Evolutionary conservation across 305 asterid genomes (phyloP).

Genomic region (Fraxinus nigra): DNA sequence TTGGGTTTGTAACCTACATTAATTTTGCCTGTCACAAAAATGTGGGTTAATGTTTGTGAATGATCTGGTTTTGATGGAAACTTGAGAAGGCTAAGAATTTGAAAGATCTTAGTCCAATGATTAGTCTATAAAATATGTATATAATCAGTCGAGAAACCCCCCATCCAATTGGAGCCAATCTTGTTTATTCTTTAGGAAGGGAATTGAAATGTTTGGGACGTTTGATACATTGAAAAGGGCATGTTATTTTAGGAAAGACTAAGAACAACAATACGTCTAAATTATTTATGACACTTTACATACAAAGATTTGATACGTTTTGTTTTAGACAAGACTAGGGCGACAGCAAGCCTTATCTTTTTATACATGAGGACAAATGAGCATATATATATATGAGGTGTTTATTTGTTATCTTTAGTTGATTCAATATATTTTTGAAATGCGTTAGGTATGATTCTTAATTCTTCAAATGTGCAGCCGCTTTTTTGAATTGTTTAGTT

Average conservation of each 20-base stretch:
- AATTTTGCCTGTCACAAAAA: background rate
- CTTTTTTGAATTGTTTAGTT: background rate
- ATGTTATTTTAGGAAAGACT: background rate
- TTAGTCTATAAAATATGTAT: background rate
- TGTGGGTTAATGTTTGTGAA: background rate
- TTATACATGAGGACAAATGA: background rate
- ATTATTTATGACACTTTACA: background rate
- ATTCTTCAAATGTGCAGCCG: background rate
- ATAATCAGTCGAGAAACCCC: background rate
- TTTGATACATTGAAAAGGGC: background rate
- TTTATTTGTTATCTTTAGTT: background rate
- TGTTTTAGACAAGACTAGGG: background rate
- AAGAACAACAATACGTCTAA: background rate
- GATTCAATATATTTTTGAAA: background rate
- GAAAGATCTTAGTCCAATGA: background rate
- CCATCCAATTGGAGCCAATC: background rate
- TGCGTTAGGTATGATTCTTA: background rate
- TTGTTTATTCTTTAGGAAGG: background rate
- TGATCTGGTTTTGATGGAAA: background rate
- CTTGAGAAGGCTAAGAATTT: background rate
- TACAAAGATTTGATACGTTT: background rate
- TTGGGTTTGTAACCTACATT: background rate
- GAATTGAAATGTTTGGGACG: background rate
- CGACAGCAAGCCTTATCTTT: background rate
- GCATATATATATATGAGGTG: background rate